Base-by-base conservation (phyloP, 2,329 filamentous ascomycete species). In the Colletotrichum shisoi region DNA sequence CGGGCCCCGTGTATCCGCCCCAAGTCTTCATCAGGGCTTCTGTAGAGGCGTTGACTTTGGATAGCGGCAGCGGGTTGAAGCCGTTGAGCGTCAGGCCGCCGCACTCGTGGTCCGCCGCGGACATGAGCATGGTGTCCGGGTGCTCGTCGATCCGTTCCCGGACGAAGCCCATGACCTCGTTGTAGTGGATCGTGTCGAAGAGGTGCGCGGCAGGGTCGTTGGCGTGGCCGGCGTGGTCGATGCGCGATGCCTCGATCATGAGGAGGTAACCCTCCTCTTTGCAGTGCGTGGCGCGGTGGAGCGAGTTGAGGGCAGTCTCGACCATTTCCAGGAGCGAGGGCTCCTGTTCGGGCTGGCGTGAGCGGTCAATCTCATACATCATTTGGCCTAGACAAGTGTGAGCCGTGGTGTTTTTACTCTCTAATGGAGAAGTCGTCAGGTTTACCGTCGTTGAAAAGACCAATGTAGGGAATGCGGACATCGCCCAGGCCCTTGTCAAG, bases 191-290 rank as follows among this genome's bases (percentile, higher is more conserved):
- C 19, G 76, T 77, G 24, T 80, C 79, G 64, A 78, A 76, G 37
- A 85, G 81, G 71, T 86, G 84, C 17, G 82, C 83, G 19, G 81
- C 82, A 4, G 84, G 82, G 70, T 86, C 84, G 70, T 85, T 86
- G 72, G 81, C 82, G 71, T 85, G 84, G 56, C 74, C 73, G 39
- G 76, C 74, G 67, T 78, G 76, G 66, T 78, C 76, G 64, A 78
- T 78, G 37, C 76, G 73, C 8, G 74, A 76, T n/a, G 76, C 76
- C 69, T 78, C 76, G 49, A 78, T 77, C 74, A 81, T 77, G 54
- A 80, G 71, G 66, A 81, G 79, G 69, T 78, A 81, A 8, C 78
- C 78, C 65, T 76, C 74, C n/a, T 75, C 70, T 9, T 66, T 71
- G 34, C 69, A 71, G 40, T 73, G 71, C 12, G 75, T 77, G 3